Base-by-base conservation (phyloP, 1,139 yeast genomes). In the Saccharomyces hybrid region DNA sequence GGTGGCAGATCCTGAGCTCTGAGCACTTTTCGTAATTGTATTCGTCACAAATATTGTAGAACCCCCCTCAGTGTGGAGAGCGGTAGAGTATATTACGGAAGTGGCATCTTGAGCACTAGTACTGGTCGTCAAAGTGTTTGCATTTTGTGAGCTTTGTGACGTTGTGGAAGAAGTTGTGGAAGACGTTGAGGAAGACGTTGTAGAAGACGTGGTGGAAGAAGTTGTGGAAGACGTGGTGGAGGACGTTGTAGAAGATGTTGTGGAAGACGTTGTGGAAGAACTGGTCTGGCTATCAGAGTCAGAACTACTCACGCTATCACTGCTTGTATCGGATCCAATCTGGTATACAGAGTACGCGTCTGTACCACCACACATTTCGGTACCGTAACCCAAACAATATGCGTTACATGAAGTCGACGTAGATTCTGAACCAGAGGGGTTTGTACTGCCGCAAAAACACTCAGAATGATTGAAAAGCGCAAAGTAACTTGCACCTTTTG, bases 401-500 rank as follows among this genome's bases (percentile, higher is more conserved):
- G 66, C 54, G 49, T 64, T 55, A 61, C 78, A 74, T 4, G 58
- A 49, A 27, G 50, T 48, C 1, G 63, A 73, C 9, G 73, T 55
- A 1, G 61, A 14, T 31, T 56, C 56, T 13, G 58, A 51, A 4
- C 52, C 60, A 8, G 70, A 52, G 0, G 87, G 86, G 49, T 68
- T 63, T 0, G 70, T 55, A 50, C 68, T 65, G 55, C 84, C 81
- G 68, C 88, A 83, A 63, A 75, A 79, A 66, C 88, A 83, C 31
- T 70, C 69, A 50, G 72, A 65, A 50, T 84, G 85, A 50, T 75
- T 64, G 30, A 67, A 70, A 44, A 83, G 57, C 11, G 87, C 88
- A 58, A 81, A 76, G 63, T 78, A 83, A 4, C 76, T 71, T 55
- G 71, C 73, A 38, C 70, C 69, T 14, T 50, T 53, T n/a, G 56